These are phyloP conservation scores for Thalassiosira hispida DNA, from an alignment of 352 stramenopile species.

Conservation along the genomic window DNA sequence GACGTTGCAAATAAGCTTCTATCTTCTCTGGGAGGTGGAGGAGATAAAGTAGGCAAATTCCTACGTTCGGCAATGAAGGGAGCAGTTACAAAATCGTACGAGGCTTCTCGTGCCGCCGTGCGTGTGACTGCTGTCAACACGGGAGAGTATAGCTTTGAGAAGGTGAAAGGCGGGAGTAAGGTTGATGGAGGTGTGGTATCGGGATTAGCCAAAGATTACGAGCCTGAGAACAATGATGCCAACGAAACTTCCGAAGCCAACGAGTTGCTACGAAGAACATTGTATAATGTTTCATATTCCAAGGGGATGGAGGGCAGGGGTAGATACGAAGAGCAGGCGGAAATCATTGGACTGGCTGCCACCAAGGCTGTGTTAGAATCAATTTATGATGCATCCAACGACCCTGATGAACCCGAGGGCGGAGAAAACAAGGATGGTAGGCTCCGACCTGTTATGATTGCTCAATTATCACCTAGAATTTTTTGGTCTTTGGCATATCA, in stretches of 20 bases:
- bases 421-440: slow-evolving; percentile 38
- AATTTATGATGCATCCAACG: slow-evolving; percentile 48
- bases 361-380: slow-evolving; percentile 63
- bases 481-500: slow-evolving; percentile 77
- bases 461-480: slow-evolving; percentile 70
- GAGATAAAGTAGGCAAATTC: slow-evolving; percentile 59
- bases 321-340: slow-evolving; percentile 64
- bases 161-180: slow-evolving; percentile 28
- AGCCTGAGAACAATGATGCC: slow-evolving; percentile 9
- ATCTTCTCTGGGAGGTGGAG: slow-evolving; percentile 31
- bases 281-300: slow-evolving; percentile 55
- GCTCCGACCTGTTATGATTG: slow-evolving; percentile 70
- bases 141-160: slow-evolving; percentile 34
- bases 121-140: slow-evolving; percentile 65
- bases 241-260: slow-evolving; percentile 1
- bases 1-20: slow-evolving; percentile 51
- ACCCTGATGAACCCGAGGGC: slow-evolving; percentile 21
- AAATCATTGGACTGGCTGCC: slow-evolving; percentile 69
- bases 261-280: slow-evolving; percentile 20
- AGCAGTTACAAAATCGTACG: slow-evolving; percentile 71
- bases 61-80: slow-evolving; percentile 74
- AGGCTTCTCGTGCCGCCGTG: slow-evolving; percentile 66
- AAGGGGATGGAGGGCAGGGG: slow-evolving; percentile 75
- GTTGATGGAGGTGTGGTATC: slow-evolving; percentile 41
- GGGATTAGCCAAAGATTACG: slow-evolving; percentile 34